Conservation (phyloP, 148 eudicot genomes). For the Persicaria tinctoria region DNA sequence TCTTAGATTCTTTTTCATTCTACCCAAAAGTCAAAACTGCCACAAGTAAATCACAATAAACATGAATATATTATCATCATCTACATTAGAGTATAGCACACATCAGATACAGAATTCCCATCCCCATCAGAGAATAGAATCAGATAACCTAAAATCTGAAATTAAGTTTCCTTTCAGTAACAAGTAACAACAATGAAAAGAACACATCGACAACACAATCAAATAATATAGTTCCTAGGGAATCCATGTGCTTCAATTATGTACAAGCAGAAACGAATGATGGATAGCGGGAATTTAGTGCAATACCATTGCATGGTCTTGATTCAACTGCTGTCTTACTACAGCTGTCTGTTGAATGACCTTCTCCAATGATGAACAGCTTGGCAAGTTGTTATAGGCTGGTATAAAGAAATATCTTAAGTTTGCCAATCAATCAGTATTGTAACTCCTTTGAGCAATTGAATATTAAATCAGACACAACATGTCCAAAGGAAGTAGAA, state of each 20-base stretch:
- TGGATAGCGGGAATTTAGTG: not conserved
- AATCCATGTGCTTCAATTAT: no score
- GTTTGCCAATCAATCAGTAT: no score
- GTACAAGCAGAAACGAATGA: not conserved
- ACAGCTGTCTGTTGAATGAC: slow-evolving; percentile 64
- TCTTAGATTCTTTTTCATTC: no score
- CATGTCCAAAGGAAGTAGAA: not conserved
- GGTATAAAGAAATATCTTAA: no score
- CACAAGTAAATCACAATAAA: no score
- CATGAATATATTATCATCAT: no score
- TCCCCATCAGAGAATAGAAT: not conserved
- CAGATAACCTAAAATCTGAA: not conserved
- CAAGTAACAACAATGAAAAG: no score
- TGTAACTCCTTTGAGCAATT: no score
- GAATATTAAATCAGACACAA: slow-evolving; percentile 9
- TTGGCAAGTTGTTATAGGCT: slow-evolving; percentile 52
- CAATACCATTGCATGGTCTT: slow-evolving; percentile 61
- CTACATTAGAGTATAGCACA: no score
- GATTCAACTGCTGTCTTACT: slow-evolving; percentile 60
- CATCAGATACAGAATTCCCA: not conserved
- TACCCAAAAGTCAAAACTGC: no score
- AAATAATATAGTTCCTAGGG: not conserved
- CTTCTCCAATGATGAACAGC: slow-evolving; percentile 66
- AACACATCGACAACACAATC: not conserved
- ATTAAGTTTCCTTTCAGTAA: not conserved